A percentile compares a stretch with the other conserved stretches of the same genome.
Conservation (phyloP, 306 rosid genomes). For the Cicer judaicum region DNA sequence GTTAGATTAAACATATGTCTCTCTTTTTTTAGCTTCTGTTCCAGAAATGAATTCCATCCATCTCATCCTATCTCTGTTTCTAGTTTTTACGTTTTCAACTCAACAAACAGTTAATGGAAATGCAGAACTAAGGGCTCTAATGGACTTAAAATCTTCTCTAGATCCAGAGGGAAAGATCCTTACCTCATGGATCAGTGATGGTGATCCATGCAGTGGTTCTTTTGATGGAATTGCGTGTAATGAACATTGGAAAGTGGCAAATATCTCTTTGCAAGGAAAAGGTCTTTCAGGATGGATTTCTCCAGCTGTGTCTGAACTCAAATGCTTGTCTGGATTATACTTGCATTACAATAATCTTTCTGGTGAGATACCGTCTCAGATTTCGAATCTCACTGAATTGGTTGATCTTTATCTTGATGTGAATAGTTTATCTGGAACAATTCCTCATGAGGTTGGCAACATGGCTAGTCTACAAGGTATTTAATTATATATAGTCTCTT, state of each 20-base stretch:
- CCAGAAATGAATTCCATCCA: conserved; percentile 52
- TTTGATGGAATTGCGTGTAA: conserved; percentile 85
- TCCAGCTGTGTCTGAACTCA: conserved; percentile 74
- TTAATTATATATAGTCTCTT: neutral
- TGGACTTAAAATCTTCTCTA: conserved; percentile 75
- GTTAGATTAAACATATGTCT: conserved; percentile 43
- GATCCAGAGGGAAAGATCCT: conserved; percentile 78
- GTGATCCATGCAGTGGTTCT: conserved; percentile 78
- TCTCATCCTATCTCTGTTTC: conserved; percentile 42
- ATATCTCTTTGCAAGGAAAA: conserved; percentile 83
- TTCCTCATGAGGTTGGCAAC: conserved; percentile 68
- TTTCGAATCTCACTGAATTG: conserved; percentile 72
- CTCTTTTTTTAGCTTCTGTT: conserved; percentile 32
- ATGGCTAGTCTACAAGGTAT: conserved; percentile 84
- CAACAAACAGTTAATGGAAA: conserved; percentile 56
- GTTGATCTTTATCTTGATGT: conserved; percentile 86
- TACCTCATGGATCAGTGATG: conserved; percentile 74
- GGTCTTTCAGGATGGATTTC: conserved; percentile 85
- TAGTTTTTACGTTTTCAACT: conserved; percentile 31
- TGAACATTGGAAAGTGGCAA: conserved; percentile 72
- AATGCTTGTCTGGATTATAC: conserved; percentile 80
- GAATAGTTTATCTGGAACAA: conserved; percentile 70
- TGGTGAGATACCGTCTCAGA: conserved; percentile 80
- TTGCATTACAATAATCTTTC: conserved; percentile 83
- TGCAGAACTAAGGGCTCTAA: conserved; percentile 74